phyloP scores from a whole-genome alignment of 2,329 filamentous ascomycete species.

The Lachnellula subtilissima region DNA sequence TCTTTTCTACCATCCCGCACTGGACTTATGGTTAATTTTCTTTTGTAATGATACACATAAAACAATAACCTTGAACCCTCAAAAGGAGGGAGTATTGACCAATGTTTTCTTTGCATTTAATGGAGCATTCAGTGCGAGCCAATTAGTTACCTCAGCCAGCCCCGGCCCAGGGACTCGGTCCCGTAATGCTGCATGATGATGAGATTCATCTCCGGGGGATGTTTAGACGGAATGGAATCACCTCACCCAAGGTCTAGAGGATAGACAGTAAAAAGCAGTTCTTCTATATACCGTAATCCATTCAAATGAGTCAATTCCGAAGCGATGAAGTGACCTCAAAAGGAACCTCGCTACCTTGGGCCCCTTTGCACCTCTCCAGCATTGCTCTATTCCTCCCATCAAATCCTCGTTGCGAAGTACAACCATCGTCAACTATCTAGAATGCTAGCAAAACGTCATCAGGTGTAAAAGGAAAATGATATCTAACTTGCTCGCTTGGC shows the following conservation, averaged over 20 bases:
- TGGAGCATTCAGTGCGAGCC: too few species aligned
- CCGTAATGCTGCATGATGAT: too few species aligned
- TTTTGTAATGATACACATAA: too few species aligned
- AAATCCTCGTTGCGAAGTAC: not conserved
- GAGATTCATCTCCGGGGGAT: not conserved
- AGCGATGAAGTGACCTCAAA: not conserved
- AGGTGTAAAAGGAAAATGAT: not conserved
- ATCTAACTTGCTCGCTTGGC: not conserved
- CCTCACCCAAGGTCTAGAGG: not conserved
- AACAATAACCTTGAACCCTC: too few species aligned
- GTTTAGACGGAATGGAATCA: not conserved
- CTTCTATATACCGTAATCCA: not conserved
- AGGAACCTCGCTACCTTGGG: not conserved
- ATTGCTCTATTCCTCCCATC: not conserved
- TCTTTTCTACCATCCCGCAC: too few species aligned
- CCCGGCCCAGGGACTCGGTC: too few species aligned
- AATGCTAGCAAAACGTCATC: constrained; percentile 1
- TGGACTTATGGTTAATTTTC: too few species aligned
- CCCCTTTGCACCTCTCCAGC: not conserved
- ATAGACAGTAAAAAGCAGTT: not conserved
- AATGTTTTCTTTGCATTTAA: too few species aligned
- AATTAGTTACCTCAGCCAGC: too few species aligned
- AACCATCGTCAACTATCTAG: constrained; percentile 1
- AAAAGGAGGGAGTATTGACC: too few species aligned
- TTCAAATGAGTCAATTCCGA: not conserved